These are phyloP conservation scores for Oryza australiensis DNA, from an alignment of 176 grass and related monocot species.

Conservation along the genomic window DNA sequence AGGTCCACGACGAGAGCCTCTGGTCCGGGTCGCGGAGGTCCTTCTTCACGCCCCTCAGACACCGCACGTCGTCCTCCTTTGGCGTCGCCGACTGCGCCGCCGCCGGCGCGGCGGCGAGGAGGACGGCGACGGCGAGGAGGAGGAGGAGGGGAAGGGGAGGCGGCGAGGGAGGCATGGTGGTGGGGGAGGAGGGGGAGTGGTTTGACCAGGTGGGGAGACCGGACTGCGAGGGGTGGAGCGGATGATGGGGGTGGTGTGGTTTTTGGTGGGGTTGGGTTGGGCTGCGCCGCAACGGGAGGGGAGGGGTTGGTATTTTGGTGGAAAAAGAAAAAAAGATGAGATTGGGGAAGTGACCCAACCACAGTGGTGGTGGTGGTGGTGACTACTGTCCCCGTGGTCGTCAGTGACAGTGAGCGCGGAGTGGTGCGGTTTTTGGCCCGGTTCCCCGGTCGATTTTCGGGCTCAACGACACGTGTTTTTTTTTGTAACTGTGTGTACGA, in stretches of 20 bases:
- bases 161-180: conserved; percentile 42
- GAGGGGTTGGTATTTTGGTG: too few relatives aligned
- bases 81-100: neutral
- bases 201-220: conserved; percentile 47
- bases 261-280: conserved; percentile 31
- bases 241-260: conserved; percentile 16
- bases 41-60: conserved; percentile 51
- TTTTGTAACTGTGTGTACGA: neutral
- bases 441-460: too few relatives aligned
- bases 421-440: neutral
- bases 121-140: neutral
- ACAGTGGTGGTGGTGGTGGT: neutral
- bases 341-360: neutral
- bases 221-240: conserved; percentile 4
- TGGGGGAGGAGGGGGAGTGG: conserved; percentile 20
- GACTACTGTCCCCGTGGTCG: neutral
- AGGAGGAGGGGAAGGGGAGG: conserved; percentile 15
- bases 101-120: neutral
- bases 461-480: neutral
- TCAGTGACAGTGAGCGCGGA: neutral
- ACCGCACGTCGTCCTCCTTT: conserved; percentile 64
- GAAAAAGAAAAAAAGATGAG: too few relatives aligned
- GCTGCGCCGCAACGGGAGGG: too few relatives aligned
- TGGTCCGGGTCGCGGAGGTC: conserved; percentile 31
- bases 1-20: conserved; percentile 43